phyloP scores from a whole-genome alignment of 2,329 filamentous ascomycete species.

The Phoma herbarum region DNA sequence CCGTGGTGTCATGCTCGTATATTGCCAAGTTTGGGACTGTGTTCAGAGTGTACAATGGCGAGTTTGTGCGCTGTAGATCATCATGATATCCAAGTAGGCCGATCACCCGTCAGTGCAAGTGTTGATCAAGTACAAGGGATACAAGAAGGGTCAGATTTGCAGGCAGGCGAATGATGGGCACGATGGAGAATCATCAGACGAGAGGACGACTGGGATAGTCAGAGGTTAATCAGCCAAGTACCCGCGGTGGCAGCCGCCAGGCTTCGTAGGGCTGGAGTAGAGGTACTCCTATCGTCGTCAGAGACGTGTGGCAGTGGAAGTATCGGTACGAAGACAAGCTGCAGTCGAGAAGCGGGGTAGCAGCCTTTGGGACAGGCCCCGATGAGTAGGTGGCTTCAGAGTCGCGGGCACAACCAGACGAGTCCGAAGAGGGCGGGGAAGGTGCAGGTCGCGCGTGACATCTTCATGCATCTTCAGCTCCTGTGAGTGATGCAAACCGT shows the following conservation, averaged over 20 bases:
- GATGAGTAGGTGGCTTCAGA: slow-evolving; percentile 49
- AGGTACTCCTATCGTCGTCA: slow-evolving; percentile 34
- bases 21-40: slow-evolving; percentile 39
- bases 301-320: slow-evolving; percentile 22
- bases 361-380: slow-evolving; percentile 20
- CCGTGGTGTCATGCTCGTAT: slow-evolving; percentile 48
- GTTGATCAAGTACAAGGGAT: slow-evolving; percentile 53
- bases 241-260: slow-evolving; percentile 40
- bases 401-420: slow-evolving; percentile 43
- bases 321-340: slow-evolving; percentile 41
- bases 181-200: slow-evolving; percentile 34
- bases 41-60: slow-evolving; percentile 43
- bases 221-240: slow-evolving; percentile 43
- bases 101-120: slow-evolving; percentile 44
- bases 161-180: slow-evolving; percentile 47
- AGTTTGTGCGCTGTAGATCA: slow-evolving; percentile 48
- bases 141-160: slow-evolving; percentile 50
- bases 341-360: slow-evolving; percentile 50
- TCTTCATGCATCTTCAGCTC: slow-evolving; percentile 35
- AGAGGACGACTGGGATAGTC: slow-evolving; percentile 45
- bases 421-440: slow-evolving; percentile 39
- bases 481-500: slow-evolving; percentile 40
- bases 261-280: slow-evolving; percentile 34
- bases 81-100: slow-evolving; percentile 51
- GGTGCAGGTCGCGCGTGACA: slow-evolving; percentile 47